Base-by-base conservation (phyloP, 768 basidiomycete genomes). In the Macrolepiota dolichaula region DNA sequence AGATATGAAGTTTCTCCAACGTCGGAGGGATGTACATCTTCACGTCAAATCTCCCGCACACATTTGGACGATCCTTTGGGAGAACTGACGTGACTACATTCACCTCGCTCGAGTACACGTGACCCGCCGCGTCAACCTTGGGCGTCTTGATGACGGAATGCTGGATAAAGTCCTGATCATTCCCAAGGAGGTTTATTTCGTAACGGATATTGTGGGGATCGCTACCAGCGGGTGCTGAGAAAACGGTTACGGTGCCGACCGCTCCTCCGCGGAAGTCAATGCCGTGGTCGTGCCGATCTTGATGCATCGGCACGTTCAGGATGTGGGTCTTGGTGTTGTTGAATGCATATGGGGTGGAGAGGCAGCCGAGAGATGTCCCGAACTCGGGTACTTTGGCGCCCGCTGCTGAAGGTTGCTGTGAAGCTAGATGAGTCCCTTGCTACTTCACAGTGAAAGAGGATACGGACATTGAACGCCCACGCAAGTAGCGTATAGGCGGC, bases 11-110 rank as follows among this genome's bases (percentile, higher is more conserved):
- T 56, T 77, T 78, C 67, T 79, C 79, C 38, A 86, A 73, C 22
- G 68, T 72, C 3, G 77, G 76, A 7, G 86, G 86, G 32, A 86
- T 68, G 64, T 73, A 78, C 66, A 85, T 70, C 27, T 73, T 78
- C 59, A 83, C 70, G 69, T 86, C 85, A 69, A 77, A 86, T 47
- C 84, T 82, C 66, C 84, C 76, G 73, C 85, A 87, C 19, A 72
- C 66, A 3, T 55, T 52, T 10, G 63, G 53, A 49, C 68, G 61
- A 2, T 62, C 61, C 24, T 63, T 61, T 40, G 63, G 62, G 59
- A 71, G 51, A 12, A 61, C 53, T 1, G 81, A 76, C 5, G 80
- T 81, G 13, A 69, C 60, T 24, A 85, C 68, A 49, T 71, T 65
- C 36, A 81, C 50, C 25, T 73, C 73, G 66, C 81, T 81, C 62